These are phyloP conservation scores for Lojkania enalia DNA, from an alignment of 2,329 filamentous ascomycete genomes.

Conservation along the genomic window DNA sequence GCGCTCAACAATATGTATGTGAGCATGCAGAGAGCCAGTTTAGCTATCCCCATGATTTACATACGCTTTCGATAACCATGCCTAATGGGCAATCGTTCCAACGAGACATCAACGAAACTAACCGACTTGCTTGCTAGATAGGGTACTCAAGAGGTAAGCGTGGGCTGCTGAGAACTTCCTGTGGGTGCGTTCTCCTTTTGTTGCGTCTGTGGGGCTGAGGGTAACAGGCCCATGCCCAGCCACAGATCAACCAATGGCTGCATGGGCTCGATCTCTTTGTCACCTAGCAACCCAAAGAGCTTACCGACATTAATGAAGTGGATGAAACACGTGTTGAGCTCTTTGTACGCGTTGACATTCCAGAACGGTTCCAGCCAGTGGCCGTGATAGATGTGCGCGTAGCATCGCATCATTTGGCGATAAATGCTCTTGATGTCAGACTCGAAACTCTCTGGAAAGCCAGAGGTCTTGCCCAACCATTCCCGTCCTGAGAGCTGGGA, in stretches of 20 bases:
- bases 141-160: constrained; percentile 12
- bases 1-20: background rate
- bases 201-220: constrained; percentile 39
- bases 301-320: constrained; percentile 68
- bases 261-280: constrained; percentile 93
- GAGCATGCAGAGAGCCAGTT: background rate
- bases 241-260: constrained; percentile 91
- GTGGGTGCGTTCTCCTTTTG: constrained; percentile 7
- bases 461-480: constrained; percentile 90
- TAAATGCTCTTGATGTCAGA: constrained; percentile 77
- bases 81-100: too few species aligned
- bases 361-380: constrained; percentile 57
- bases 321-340: constrained; percentile 59
- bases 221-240: constrained; percentile 85
- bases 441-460: constrained; percentile 58
- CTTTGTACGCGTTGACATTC: constrained; percentile 52
- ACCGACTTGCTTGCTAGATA: too few species aligned
- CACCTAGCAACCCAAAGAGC: constrained; percentile 75
- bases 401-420: constrained; percentile 59
- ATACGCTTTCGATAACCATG: background rate
- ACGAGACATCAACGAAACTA: too few species aligned
- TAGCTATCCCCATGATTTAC: background rate
- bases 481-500: constrained; percentile 67
- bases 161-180: constrained; percentile 20
- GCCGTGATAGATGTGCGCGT: constrained; percentile 57